Evolutionary conservation across 2,329 filamentous ascomycete genomes (phyloP), one percentile per base, ranked within the genome.

Genomic region (Curvularia lunata): DNA sequence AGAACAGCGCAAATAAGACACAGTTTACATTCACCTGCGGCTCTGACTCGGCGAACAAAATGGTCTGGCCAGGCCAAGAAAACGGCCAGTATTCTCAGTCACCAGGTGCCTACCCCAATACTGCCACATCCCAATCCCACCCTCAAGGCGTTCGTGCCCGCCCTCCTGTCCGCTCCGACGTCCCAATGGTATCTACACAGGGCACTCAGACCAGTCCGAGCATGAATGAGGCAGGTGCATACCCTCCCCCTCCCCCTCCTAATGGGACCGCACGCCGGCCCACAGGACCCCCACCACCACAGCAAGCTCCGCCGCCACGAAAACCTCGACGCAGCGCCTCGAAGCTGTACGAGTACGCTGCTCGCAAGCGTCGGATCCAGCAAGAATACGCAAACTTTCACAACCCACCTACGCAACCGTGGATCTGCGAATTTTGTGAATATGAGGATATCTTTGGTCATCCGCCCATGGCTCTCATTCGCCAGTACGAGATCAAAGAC

Each of bases 361-460:
- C 92, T 25, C 87, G 87, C 23, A 87, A 92, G 64, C 89, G 95
- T 6, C 89, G 89, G 58, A 85, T 91, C 46, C 85, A 91, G 70
- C 91, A 95, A 59, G 86, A 91, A 68, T 89, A 90, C 63, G 84
- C 86, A 55, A 96, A 95, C 75, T 86, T 86, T 61, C 87, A 90
- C 68, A 88, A 91, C 69, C 89, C 91, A 1, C 90, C 90, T 0
- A 89, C 91, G 64, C 91, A 97, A 60, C 85, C 92, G 49, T 98
- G 93, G 91, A 92, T 98, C 46, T 99, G 95, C 78, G 91, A 97
- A 71, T 98, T 98, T 75, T 99, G 95, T 81, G 95, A 99, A 77
- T 99, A 97, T 73, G 94, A 98, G 78, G 87, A 87, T 51, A 97
- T 99, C 48, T 98, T 97, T 74, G 94, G 94, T n/a, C 84, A 84